Base-by-base conservation (phyloP, 305 asterid species). In the Fraxinus paxiana region DNA sequence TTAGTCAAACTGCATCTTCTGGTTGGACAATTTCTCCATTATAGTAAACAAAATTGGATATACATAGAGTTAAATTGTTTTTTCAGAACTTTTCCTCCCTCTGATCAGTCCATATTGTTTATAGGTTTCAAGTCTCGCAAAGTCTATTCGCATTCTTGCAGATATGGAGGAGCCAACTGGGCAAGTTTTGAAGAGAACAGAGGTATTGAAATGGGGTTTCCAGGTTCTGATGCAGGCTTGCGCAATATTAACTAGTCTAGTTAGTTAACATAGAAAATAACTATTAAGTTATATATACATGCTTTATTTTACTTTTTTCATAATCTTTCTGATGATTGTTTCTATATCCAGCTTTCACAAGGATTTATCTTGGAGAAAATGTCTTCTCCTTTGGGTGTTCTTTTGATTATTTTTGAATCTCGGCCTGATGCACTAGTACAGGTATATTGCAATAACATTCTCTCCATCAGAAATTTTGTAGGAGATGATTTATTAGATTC, bases 371-470 rank as follows among this genome's bases (percentile, higher is more conserved):
- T 92, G 26, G 97, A 92, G 78, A 92, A 92, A 84, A 86, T 82
- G 67, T 82, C 94, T 35, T 85, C 90, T 81, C 94, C 97, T 0
- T 75, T 92, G 82, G 94, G 97, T 41, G 97, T 92, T 77, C 85
- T 92, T 18, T 80, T 90, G 63, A 87, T 90, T 82, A 88, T 90
- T 78, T 92, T 92, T 70, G 97, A 92, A 89, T 90, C 97, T 38
- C 92, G 94, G 8, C 97, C 97, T 13, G 95, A 90, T 83, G 93
- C 97, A 0, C 85, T 92, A 41, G 92, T 92, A 69, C 97, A 92
- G 92, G 95, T 92, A 87, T 71, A 77, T 37, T 78, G 78, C 74
- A 63, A 15, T 63, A 48, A 51, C 24, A 61, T 61, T 31, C 75
- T 71, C 13, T 18, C n/a, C 73, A 70, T 24, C 56, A 65, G 81